Evolutionary conservation across 169 alveolate genomes (phyloP).

Genomic region (Cryptosporidium sp.): DNA sequence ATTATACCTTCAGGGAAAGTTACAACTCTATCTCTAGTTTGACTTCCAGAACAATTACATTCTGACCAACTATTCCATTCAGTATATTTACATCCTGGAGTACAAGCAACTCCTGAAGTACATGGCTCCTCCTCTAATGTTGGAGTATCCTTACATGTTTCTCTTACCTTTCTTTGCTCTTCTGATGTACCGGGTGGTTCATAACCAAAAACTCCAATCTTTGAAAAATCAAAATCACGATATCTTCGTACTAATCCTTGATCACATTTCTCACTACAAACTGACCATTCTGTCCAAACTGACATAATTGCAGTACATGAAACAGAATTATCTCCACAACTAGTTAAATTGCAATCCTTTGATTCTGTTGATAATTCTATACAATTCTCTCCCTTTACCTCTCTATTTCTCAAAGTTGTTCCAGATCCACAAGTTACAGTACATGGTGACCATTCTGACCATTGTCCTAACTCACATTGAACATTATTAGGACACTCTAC

Average conservation of each 20-base stretch:
- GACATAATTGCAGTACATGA: slow-evolving; percentile 39
- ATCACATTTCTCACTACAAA: slow-evolving; percentile 62
- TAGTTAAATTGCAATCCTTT: slow-evolving; percentile 4
- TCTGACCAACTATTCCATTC: slow-evolving; percentile 61
- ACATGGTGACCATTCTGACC: slow-evolving; percentile 80
- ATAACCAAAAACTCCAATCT: slow-evolving; percentile 49
- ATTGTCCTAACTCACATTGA: slow-evolving; percentile 76
- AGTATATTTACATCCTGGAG: slow-evolving; percentile 28
- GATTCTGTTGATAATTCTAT: slow-evolving; percentile 5
- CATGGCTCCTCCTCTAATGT: slow-evolving; percentile 40
- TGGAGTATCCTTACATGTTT: slow-evolving; percentile 26
- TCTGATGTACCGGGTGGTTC: slow-evolving; percentile 52
- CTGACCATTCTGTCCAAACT: slow-evolving; percentile 63
- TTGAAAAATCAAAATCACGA: slow-evolving; percentile 48
- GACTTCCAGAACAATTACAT: slow-evolving; percentile 50
- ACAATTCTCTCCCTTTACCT: slow-evolving; percentile 28
- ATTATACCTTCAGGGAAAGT: slow-evolving; percentile 50
- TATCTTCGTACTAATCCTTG: slow-evolving; percentile 25
- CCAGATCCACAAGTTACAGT: slow-evolving; percentile 79
- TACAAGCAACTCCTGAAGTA: slow-evolving; percentile 30
- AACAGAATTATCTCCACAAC: neutral
- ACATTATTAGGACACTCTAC: slow-evolving; percentile 10
- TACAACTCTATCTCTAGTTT: slow-evolving; percentile 42
- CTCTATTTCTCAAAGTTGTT: slow-evolving; percentile 57
- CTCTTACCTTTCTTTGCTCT: slow-evolving; percentile 38